Evolutionary conservation across 352 stramenopile species (phyloP).

Genomic region (Pythium phragmitis): DNA sequence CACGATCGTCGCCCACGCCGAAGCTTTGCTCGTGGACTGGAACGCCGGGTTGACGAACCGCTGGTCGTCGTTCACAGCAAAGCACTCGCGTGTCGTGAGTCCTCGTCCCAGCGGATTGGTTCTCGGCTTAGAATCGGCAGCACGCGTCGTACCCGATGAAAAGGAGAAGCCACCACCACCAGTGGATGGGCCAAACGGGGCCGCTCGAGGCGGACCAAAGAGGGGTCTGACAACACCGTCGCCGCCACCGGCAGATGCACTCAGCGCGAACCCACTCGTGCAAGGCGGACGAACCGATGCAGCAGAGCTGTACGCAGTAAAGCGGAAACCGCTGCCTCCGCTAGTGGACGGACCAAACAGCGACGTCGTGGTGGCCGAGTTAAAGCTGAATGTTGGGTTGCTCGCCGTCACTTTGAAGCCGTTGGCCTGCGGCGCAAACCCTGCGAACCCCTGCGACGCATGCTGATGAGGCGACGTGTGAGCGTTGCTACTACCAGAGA

Average conservation of each 20-base stretch:
- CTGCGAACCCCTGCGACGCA: neutral
- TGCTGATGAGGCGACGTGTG: neutral
- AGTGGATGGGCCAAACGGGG: neutral
- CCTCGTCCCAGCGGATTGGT: constrained; percentile 10
- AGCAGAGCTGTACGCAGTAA: neutral
- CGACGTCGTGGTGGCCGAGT: no score
- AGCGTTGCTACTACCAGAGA: neutral
- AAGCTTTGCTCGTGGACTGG: neutral
- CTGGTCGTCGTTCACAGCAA: constrained; percentile 18
- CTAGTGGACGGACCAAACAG: neutral
- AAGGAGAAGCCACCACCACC: neutral
- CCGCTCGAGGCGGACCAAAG: no score
- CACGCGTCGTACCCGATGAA: neutral
- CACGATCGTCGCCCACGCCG: constrained; percentile 4
- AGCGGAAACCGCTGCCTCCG: neutral
- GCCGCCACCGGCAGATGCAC: no score
- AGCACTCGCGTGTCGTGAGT: constrained; percentile 15
- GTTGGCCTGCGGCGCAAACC: constrained; percentile 2
- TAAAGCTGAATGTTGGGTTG: neutral
- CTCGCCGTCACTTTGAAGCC: neutral
- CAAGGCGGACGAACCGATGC: neutral
- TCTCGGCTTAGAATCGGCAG: neutral
- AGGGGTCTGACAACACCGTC: no score
- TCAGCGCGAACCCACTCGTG: neutral
- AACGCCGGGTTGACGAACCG: constrained; percentile 16